phyloP scores from a whole-genome alignment of 306 rosid species.

The Medicago ruthenica region DNA sequence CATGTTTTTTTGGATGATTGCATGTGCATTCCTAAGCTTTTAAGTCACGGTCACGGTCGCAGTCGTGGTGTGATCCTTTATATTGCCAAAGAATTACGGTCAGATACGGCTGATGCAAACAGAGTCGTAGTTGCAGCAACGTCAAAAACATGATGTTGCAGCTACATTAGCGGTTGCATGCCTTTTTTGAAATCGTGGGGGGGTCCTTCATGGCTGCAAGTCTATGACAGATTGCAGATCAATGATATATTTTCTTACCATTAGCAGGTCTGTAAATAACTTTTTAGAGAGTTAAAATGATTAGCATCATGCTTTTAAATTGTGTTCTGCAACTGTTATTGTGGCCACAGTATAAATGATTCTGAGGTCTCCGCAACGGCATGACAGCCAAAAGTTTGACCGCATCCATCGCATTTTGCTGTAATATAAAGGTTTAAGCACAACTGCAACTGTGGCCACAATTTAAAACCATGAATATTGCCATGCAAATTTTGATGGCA shows the following conservation, averaged over 20 bases:
- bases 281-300: conserved; percentile 10
- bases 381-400: not conserved
- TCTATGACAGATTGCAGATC: not conserved
- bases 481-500: not conserved
- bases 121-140: not conserved
- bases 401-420: not conserved
- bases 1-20: conserved; percentile 14
- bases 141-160: not conserved
- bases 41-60: no score
- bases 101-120: not conserved
- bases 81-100: not conserved
- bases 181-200: not conserved
- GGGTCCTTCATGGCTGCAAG: conserved; percentile 3
- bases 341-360: no score
- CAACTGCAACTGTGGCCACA: not conserved
- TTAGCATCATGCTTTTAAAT: not conserved
- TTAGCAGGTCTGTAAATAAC: not conserved
- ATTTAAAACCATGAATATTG: conserved; percentile 11
- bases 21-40: not conserved
- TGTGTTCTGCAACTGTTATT: not conserved
- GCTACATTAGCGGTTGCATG: not conserved
- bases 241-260: not conserved
- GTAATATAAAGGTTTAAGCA: not conserved
- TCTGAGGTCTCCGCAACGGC: not conserved
- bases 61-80: not conserved